Base-by-base conservation (phyloP, 352 stramenopile genomes). In the Thraustotheca clavata region DNA sequence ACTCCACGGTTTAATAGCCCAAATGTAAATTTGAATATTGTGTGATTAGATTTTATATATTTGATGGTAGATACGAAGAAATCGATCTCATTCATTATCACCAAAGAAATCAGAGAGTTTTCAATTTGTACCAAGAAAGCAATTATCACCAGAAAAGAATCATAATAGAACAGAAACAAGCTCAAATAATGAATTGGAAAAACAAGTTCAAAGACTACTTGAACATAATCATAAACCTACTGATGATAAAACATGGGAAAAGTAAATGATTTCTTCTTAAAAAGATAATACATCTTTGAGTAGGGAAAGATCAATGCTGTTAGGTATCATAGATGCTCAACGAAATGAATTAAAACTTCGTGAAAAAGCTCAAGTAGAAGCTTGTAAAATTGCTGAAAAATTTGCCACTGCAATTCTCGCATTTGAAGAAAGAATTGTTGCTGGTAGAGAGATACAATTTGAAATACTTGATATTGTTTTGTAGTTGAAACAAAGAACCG, bases 241-340 rank as follows among this genome's bases (percentile, higher is more conserved):
- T 27, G 62, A 65, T 41, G 72, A 75, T 16, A 69, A 76, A 12
- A 48, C 69, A 1, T 83, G 76, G 73, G 73, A 81, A 55, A 78
- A 67, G 73, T 83, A 43, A 43, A 43, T 20, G 38, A 16, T 20
- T 43, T 20, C 38, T 16, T 20, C 38, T 43, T 43, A 20, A 16
- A 43, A 43, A 18, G 16, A 16, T 16, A 43, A 16, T 16, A 20
- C 38, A 20, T 16, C 20, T 16, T 43, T 20, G 38, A n/a, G 40
- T 27, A 89, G 81, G 55, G 76, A 89, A 52, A 72, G 79, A 31
- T 62, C 63, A 8, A 80, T 71, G n/a, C 61, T 89, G 35, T 43
- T 89, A 7, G 70, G 70, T 0, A 77, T 87, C 38, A 82, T 91
- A 40, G 78, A 91, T 8, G 67, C 75, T 2, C 79, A 91, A 59